A percentile compares a stretch with the other conserved stretches of the same genome.
Conservation (phyloP, 208 protist genomes). For the Trypanosomatidae sp. region DNA sequence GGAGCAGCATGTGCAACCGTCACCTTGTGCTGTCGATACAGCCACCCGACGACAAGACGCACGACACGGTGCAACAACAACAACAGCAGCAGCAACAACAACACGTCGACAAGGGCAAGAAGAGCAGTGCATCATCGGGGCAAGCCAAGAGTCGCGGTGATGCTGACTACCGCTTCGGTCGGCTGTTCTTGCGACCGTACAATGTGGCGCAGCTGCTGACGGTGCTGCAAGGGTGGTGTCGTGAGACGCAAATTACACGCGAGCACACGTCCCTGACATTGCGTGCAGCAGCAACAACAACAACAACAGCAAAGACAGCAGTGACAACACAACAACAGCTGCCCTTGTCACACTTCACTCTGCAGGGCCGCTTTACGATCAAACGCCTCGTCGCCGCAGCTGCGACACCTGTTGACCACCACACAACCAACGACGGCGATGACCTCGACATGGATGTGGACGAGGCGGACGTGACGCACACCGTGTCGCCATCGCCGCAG, state of each 20-base stretch:
- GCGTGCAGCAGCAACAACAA: background rate
- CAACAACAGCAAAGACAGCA: background rate
- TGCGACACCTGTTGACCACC: slow-evolving; percentile 23
- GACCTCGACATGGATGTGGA: slow-evolving; percentile 1
- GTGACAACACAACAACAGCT: too few species aligned
- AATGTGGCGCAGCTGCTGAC: slow-evolving; percentile 75
- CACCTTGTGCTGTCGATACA: slow-evolving; percentile 48
- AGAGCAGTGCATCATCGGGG: too few species aligned
- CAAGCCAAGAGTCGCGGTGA: too few species aligned
- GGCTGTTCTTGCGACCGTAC: slow-evolving; percentile 73
- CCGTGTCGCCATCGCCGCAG: slow-evolving; percentile 6
- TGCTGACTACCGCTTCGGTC: slow-evolving; percentile 55
- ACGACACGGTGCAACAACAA: too few species aligned
- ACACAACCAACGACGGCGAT: background rate
- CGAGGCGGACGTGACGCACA: slow-evolving; percentile 1
- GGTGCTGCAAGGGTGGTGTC: slow-evolving; percentile 49
- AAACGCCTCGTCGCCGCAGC: slow-evolving; percentile 9
- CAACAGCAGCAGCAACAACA: too few species aligned
- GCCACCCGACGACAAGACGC: slow-evolving; percentile 4
- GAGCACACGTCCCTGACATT: slow-evolving; percentile 33
- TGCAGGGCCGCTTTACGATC: too few species aligned
- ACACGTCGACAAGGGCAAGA: too few species aligned
- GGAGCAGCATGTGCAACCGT: slow-evolving; percentile 22
- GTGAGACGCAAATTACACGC: slow-evolving; percentile 15
- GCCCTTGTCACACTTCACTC: too few species aligned